phyloP scores from a whole-genome alignment of 495 filamentous ascomycete genomes.

The Xylaria bambusicola region DNA sequence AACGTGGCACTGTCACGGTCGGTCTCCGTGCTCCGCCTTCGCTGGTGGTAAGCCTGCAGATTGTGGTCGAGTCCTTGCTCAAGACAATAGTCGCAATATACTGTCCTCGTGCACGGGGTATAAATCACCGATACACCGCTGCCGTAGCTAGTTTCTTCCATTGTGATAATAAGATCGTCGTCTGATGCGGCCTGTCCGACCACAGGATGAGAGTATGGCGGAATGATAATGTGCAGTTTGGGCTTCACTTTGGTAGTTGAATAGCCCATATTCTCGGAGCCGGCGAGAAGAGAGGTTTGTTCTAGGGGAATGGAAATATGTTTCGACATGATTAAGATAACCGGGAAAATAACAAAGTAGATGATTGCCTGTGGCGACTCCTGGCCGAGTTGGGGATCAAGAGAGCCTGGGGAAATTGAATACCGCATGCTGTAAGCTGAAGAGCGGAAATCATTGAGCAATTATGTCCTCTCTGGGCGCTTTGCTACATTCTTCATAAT shows the following conservation, averaged over 20 bases:
- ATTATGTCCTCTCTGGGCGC: too few species aligned
- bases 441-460: too few species aligned
- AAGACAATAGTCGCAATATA: constrained; percentile 23
- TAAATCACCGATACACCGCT: neutral
- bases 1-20: constrained; percentile 15
- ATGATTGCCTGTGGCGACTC: too few species aligned
- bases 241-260: constrained; percentile 4
- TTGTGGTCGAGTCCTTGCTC: constrained; percentile 16
- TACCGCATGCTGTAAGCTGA: too few species aligned
- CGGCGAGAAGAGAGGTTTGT: constrained; percentile 16
- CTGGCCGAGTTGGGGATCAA: too few species aligned
- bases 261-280: constrained; percentile 14
- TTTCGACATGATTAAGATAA: neutral
- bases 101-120: neutral
- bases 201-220: neutral
- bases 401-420: too few species aligned
- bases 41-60: neutral
- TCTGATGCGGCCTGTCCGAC: neutral
- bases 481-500: neutral
- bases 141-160: neutral
- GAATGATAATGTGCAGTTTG: neutral
- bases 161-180: constrained; percentile 14
- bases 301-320: neutral
- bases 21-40: constrained; percentile 15
- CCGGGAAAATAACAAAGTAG: too few species aligned